These are phyloP conservation scores for Arthrobotrys conoides DNA, from an alignment of 2,329 filamentous ascomycete genomes.

Conservation along the genomic window DNA sequence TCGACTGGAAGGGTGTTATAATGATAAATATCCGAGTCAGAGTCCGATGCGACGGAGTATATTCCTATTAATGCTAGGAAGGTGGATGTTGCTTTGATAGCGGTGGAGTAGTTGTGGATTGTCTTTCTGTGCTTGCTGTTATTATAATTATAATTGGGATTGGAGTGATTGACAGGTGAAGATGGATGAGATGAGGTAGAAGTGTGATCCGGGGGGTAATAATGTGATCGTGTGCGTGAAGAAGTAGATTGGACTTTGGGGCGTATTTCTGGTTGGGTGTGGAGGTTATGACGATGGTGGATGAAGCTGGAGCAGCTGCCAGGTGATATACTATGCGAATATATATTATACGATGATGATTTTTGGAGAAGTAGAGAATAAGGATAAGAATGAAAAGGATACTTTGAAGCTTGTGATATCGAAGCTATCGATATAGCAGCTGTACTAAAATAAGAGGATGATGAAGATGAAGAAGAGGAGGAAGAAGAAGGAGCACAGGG, in stretches of 20 bases:
- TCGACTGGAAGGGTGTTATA: neutral
- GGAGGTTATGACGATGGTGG: constrained; percentile 30
- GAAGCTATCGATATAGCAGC: neutral
- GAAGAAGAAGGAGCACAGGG: neutral
- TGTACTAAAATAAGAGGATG: too few species aligned
- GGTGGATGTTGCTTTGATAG: constrained; percentile 14
- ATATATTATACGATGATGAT: neutral
- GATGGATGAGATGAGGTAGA: neutral
- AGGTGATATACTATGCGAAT: neutral
- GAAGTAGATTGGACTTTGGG: neutral
- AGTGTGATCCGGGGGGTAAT: constrained; percentile 28
- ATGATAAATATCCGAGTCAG: neutral
- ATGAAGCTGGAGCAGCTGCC: constrained; percentile 1
- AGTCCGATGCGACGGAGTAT: constrained; percentile 5
- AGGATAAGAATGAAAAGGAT: neutral
- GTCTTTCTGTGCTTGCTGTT: neutral
- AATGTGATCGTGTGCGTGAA: constrained; percentile 26
- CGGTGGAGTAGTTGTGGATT: constrained; percentile 1
- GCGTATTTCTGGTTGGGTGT: constrained; percentile 11
- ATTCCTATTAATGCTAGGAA: constrained; percentile 24
- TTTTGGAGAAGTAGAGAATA: too few species aligned
- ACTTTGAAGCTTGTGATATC: constrained; percentile 2
- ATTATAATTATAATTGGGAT: neutral
- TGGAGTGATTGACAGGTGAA: neutral
- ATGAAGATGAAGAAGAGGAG: too few species aligned